Evolutionary conservation across 257 asterid species (phyloP).

Genomic region (Solanum ossicruentum): DNA sequence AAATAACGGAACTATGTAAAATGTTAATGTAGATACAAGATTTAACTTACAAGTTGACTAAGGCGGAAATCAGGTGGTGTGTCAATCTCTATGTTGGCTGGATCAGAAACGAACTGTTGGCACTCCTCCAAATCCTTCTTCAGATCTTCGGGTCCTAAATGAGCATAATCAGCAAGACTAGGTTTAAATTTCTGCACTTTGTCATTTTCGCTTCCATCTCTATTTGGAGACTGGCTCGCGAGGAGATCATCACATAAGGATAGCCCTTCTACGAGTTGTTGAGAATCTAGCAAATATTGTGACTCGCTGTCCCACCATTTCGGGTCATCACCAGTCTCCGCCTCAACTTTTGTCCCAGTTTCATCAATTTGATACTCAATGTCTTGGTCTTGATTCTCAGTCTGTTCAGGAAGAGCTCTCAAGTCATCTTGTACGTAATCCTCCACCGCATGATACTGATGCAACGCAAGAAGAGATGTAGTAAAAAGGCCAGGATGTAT

Average conservation of each 20-base stretch:
- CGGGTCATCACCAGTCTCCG: slow-evolving; percentile 32
- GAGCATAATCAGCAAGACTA: slow-evolving; percentile 60
- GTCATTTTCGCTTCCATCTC: slow-evolving; percentile 35
- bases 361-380: slow-evolving; percentile 15
- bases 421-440: slow-evolving; percentile 22
- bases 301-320: slow-evolving; percentile 86
- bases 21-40: neutral
- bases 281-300: slow-evolving; percentile 55
- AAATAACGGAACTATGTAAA: neutral
- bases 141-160: slow-evolving; percentile 53
- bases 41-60: slow-evolving; percentile 73
- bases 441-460: slow-evolving; percentile 22
- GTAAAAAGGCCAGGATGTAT: neutral
- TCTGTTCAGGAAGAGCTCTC: slow-evolving; percentile 17
- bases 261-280: slow-evolving; percentile 84
- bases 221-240: slow-evolving; percentile 76
- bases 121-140: slow-evolving; percentile 82
- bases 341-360: slow-evolving; percentile 14
- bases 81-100: slow-evolving; percentile 43
- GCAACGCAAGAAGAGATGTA: neutral
- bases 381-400: slow-evolving; percentile 10
- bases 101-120: slow-evolving; percentile 45
- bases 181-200: slow-evolving; percentile 26
- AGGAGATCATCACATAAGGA: slow-evolving; percentile 71
- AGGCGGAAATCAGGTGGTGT: slow-evolving; percentile 68